phyloP scores from a whole-genome alignment of 2,329 filamentous ascomycete genomes.

The Chaetomium olivaceum region DNA sequence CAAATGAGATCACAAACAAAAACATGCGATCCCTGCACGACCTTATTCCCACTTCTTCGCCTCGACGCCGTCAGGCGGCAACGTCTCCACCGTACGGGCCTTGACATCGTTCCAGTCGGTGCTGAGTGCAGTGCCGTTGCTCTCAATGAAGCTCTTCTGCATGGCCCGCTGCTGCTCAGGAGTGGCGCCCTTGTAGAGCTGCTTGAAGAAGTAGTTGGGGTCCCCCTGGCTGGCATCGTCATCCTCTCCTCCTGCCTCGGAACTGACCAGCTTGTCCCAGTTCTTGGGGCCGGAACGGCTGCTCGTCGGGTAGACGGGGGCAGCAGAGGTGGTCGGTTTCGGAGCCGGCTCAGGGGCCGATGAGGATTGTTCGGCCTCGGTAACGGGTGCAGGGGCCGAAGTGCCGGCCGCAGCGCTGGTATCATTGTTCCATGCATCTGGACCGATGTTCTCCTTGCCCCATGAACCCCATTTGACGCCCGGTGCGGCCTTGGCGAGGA shows the following conservation, averaged over 20 bases:
- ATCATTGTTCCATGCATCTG: background rate
- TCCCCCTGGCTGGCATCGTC: slow-evolving; percentile 59
- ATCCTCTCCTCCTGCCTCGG: slow-evolving; percentile 59
- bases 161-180: slow-evolving; percentile 86
- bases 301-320: slow-evolving; percentile 78
- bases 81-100: slow-evolving; percentile 67
- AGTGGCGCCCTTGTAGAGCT: slow-evolving; percentile 74
- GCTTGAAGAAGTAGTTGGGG: slow-evolving; percentile 85
- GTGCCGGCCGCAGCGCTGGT: background rate
- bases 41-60: slow-evolving; percentile 65
- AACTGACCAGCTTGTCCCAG: slow-evolving; percentile 77
- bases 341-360: background rate
- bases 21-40: background rate
- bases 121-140: slow-evolving; percentile 87
- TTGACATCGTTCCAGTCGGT: slow-evolving; percentile 89
- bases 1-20: background rate
- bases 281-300: slow-evolving; percentile 81
- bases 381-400: background rate
- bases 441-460: slow-evolving; percentile 34
- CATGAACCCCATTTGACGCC: slow-evolving; percentile 38
- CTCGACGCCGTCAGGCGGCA: slow-evolving; percentile 75
- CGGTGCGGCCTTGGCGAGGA: slow-evolving; percentile 34
- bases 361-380: background rate
- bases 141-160: slow-evolving; percentile 96
- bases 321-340: slow-evolving; percentile 7